These are phyloP conservation scores for Aspergillus sp. DNA, from an alignment of 2,329 filamentous ascomycete genomes.

Conservation along the genomic window DNA sequence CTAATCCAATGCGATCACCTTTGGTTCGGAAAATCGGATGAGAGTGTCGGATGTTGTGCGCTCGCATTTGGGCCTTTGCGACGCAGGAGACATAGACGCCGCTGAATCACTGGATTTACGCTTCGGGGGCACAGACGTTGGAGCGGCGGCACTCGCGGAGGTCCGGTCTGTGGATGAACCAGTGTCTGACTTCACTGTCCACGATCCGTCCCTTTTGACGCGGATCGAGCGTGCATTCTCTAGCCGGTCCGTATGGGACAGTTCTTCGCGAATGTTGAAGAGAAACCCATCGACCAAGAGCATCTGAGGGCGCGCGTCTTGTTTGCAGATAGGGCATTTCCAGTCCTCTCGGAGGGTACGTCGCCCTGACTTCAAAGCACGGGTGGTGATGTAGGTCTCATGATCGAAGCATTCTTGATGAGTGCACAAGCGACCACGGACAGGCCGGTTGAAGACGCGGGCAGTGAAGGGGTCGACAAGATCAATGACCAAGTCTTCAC, in stretches of 20 bases:
- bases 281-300: conserved; percentile 77
- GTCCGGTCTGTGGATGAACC: conserved; percentile 19
- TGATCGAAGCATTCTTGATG: conserved; percentile 93
- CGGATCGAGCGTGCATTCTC: conserved; percentile 61
- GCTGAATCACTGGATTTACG: conserved; percentile 20
- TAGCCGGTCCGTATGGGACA: conserved; percentile 54
- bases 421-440: conserved; percentile 67
- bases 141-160: neutral
- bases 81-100: neutral
- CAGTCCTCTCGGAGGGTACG: conserved; percentile 58
- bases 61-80: conserved; percentile 20
- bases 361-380: conserved; percentile 52
- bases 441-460: conserved; percentile 68
- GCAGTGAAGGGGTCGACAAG: conserved; percentile 69
- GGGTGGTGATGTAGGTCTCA: conserved; percentile 73
- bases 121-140: conserved; percentile 11
- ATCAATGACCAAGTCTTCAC: conserved; percentile 61
- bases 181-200: conserved; percentile 56
- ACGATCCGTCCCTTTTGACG: conserved; percentile 65
- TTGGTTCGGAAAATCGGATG: neutral
- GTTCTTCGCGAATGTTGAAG: conserved; percentile 57
- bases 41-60: neutral
- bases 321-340: conserved; percentile 81
- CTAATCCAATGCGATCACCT: conserved; percentile 29
- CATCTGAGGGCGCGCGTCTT: conserved; percentile 72